These are phyloP conservation scores for Bocquillonia castaneifolia DNA, from an alignment of 441 rosid species.

Conservation along the genomic window DNA sequence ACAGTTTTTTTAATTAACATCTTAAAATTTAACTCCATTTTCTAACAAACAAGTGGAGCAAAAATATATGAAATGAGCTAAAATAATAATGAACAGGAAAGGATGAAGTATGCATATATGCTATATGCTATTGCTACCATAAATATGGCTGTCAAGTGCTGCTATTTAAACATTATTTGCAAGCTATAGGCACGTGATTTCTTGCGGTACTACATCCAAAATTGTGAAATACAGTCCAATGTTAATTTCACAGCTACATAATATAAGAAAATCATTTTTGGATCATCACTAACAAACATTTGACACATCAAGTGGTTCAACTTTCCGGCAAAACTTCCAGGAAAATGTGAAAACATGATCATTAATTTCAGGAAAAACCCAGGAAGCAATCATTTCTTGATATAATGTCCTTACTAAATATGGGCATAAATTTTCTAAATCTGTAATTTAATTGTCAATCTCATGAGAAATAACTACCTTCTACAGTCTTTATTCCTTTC, in stretches of 20 bases:
- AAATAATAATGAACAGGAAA: neutral
- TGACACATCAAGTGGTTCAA: neutral
- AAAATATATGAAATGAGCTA: neutral
- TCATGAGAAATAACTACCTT: constrained; percentile 43
- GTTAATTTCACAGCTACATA: neutral
- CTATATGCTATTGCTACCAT: neutral
- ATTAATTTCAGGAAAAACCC: neutral
- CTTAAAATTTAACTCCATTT: neutral
- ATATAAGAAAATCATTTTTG: neutral
- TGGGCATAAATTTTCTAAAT: constrained; percentile 15
- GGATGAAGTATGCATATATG: neutral
- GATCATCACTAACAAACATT: neutral
- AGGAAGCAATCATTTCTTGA: neutral
- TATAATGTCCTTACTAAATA: neutral
- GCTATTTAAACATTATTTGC: neutral
- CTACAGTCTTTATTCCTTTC: constrained; percentile 68
- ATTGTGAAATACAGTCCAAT: neutral
- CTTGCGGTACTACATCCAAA: neutral
- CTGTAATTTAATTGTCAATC: constrained; percentile 8
- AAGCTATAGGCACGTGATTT: neutral
- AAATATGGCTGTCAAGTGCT: neutral
- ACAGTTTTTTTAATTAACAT: too few relatives aligned
- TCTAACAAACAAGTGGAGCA: neutral
- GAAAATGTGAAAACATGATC: neutral
- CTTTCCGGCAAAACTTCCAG: neutral